Conservation (phyloP, 2,329 filamentous ascomycete species). For the Ophiosphaerella narmari region DNA sequence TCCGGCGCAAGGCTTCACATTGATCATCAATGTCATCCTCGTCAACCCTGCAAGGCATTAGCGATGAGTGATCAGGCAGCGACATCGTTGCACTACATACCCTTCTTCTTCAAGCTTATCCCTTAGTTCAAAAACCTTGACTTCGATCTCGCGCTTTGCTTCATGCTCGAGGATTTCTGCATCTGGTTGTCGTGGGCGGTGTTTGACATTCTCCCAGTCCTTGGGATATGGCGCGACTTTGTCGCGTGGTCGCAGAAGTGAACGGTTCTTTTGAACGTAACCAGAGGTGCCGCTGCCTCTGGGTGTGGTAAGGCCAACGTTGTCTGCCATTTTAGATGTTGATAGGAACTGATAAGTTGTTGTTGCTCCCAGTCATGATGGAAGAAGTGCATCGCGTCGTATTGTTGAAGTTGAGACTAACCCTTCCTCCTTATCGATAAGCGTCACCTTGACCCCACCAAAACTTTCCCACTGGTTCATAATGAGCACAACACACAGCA, state of each 20-base stretch:
- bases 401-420: conserved; percentile 32
- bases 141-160: conserved; percentile 85
- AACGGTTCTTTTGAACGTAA: conserved; percentile 95
- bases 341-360: neutral
- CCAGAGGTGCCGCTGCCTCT: conserved; percentile 95
- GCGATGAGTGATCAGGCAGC: neutral
- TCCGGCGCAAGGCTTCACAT: conserved; percentile 68
- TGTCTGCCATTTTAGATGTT: conserved; percentile 75
- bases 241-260: conserved; percentile 84
- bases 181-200: conserved; percentile 83
- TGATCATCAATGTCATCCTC: conserved; percentile 89
- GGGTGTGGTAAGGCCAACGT: conserved; percentile 93
- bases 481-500: conserved; percentile 24
- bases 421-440: conserved; percentile 12
- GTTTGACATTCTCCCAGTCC: conserved; percentile 70
- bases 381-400: conserved; percentile 17
- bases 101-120: conserved; percentile 92
- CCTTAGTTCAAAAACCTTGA: conserved; percentile 87
- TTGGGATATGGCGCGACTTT: conserved; percentile 76
- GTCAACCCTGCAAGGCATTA: conserved; percentile 61
- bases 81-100: conserved; percentile 51
- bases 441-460: conserved; percentile 29
- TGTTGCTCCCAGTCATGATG: conserved; percentile 1
- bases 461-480: conserved; percentile 20
- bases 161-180: conserved; percentile 94